These are phyloP conservation scores for Ustilago curta DNA, from an alignment of 1,284 basidiomycete genomes.

Conservation along the genomic window DNA sequence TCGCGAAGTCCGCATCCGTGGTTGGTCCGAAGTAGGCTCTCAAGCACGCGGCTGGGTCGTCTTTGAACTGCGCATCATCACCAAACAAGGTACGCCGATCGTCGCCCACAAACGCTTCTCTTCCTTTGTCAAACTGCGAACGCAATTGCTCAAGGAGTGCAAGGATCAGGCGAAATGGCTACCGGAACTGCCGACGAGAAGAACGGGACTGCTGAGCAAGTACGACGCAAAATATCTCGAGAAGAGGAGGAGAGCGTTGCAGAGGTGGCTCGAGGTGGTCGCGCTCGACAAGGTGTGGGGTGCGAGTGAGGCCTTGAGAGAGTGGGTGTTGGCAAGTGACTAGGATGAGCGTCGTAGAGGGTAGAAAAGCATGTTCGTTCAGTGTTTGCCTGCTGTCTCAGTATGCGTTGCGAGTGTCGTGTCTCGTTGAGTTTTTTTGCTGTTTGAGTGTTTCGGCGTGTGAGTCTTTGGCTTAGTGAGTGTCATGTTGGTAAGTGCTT, in stretches of 20 bases:
- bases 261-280: conserved; percentile 58
- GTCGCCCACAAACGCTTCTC: conserved; percentile 48
- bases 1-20: conserved; percentile 53
- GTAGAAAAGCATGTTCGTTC: not conserved
- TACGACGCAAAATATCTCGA: conserved; percentile 61
- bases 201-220: conserved; percentile 56
- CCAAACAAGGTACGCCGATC: conserved; percentile 51
- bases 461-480: no score
- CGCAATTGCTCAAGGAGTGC: conserved; percentile 27
- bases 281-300: conserved; percentile 59
- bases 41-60: conserved; percentile 61
- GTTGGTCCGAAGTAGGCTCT: conserved; percentile 61
- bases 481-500: no score
- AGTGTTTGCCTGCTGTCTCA: not conserved
- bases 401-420: not conserved
- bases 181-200: conserved; percentile 52
- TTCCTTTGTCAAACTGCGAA: conserved; percentile 47
- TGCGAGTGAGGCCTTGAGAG: conserved; percentile 28
- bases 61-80: conserved; percentile 56
- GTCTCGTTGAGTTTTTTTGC: no score
- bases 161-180: conserved; percentile 41
- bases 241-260: conserved; percentile 54
- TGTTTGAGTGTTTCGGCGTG: no score
- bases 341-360: not conserved
- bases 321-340: conserved; percentile 58